A percentile compares a stretch with the other conserved stretches of the same genome.
Conservation (phyloP, 1,284 basidiomycete genomes). For the Peniophora sp. region DNA sequence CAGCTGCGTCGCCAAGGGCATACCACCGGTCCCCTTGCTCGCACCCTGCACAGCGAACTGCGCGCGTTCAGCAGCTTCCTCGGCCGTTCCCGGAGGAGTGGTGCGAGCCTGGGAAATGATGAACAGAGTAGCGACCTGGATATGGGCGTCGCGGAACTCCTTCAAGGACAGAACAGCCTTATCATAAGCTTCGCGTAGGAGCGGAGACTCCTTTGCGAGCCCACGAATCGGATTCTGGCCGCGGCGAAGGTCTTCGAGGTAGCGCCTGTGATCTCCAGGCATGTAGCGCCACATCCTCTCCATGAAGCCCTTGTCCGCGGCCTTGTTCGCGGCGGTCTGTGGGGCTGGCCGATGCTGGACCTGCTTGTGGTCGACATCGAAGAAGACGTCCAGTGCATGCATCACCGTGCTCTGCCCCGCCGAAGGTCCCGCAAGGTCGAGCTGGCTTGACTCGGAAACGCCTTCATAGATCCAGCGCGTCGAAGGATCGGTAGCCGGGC, state of each 20-base stretch:
- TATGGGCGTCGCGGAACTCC: constrained; percentile 78
- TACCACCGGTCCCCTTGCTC: constrained; percentile 85
- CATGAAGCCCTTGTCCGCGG: constrained; percentile 69
- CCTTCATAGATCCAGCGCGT: constrained; percentile 84
- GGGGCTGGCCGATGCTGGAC: constrained; percentile 61
- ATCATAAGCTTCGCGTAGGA: constrained; percentile 71
- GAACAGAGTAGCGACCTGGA: constrained; percentile 83
- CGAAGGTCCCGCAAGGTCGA: constrained; percentile 80
- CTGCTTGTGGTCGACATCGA: constrained; percentile 79
- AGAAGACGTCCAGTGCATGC: constrained; percentile 75
- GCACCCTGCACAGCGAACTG: constrained; percentile 34
- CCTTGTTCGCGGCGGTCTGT: constrained; percentile 57
- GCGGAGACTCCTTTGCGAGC: constrained; percentile 45
- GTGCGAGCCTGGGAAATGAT: constrained; percentile 69
- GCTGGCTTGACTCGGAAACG: constrained; percentile 45
- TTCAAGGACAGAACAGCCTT: constrained; percentile 72
- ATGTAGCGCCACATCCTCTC: constrained; percentile 76
- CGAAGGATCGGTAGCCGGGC: constrained; percentile 44
- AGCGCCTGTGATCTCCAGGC: constrained; percentile 71
- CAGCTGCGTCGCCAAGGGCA: constrained; percentile 70
- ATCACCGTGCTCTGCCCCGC: constrained; percentile 93
- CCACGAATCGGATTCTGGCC: constrained; percentile 48
- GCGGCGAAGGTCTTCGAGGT: constrained; percentile 44
- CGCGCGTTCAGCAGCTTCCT: constrained; percentile 45
- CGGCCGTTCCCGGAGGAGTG: constrained; percentile 44